Evolutionary conservation across 257 asterid species (phyloP), one percentile per base, ranked within the genome.

Genomic region (Nicotiana paniculata): DNA sequence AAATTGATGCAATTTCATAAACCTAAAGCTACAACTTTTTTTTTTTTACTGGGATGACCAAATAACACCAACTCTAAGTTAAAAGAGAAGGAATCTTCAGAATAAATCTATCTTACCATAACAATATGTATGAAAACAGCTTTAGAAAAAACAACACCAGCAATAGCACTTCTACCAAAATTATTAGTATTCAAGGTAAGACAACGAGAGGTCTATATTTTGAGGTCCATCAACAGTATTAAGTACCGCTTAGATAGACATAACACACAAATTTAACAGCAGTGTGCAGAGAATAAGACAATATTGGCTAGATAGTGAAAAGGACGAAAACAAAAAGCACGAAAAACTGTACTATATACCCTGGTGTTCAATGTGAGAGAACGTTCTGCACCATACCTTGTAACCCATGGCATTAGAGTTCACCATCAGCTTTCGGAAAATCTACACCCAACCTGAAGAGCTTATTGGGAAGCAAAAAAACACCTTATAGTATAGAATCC

Each of bases 181-280:
- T 70, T 43, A 12, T 43, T 39, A n/a, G 77, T n/a, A 70, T 70
- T 70, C 77, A 43, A 70, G 58, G 77, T 43, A 70, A 70, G 58
- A n/a, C 46, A 70, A 43, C 77, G 46, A 70, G 30, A 21, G 33
- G 18, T 70, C 58, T 70, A 70, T 39, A 43, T 39, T 32, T 70
- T 6, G 58, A 39, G 35, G 77, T 70, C 77, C n/a, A 21, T 69
- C 57, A 69, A 69, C 33, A 39, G 21, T 70, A 43, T 39, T 70
- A 70, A 39, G 9, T 39, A 43, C 58, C 24, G 35, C 18, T 70
- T 70, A 39, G 57, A 37, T 69, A 69, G 55, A 69, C 55, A 10
- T 2, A 30, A 0, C 33, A 1, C 33, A 70, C 18, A 70, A 37
- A 70, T 39, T 5, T 70, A 39, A 70, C 12, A 43, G n/a, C 65